Evolutionary conservation across 768 basidiomycete genomes (phyloP).

Genomic region (Kwoniella botswanensis): DNA sequence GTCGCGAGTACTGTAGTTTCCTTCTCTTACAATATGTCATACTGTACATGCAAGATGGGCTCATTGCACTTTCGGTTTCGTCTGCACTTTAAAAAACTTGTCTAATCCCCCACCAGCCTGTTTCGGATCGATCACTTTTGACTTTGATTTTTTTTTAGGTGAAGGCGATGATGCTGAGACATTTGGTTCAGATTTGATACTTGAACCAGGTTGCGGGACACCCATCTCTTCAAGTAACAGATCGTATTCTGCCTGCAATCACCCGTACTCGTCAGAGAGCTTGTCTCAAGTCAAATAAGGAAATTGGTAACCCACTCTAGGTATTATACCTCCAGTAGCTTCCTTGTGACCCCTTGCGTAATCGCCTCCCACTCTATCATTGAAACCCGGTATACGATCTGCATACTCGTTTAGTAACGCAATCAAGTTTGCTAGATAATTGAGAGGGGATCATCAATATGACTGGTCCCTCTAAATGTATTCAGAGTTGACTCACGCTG

Average conservation of each 20-base stretch:
- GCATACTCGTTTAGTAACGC: constrained; percentile 60
- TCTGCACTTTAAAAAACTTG: constrained; percentile 34
- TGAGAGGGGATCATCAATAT: not conserved
- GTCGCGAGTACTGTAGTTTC: constrained; percentile 24
- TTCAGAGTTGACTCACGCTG: constrained; percentile 42
- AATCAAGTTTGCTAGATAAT: constrained; percentile 58
- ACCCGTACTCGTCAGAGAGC: not conserved
- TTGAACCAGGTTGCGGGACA: constrained; percentile 29
- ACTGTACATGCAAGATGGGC: not conserved
- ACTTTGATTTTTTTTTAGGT: constrained; percentile 27
- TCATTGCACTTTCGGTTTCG: constrained; percentile 13
- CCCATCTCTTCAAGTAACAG: constrained; percentile 43
- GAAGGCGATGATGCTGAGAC: not conserved
- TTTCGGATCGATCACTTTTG: constrained; percentile 36
- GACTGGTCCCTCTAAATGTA: too few species aligned
- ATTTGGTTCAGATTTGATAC: constrained; percentile 10
- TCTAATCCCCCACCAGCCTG: constrained; percentile 32
- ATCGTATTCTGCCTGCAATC: constrained; percentile 39
- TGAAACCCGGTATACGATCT: constrained; percentile 53
- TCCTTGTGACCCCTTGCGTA: constrained; percentile 64
- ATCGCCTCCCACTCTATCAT: constrained; percentile 61
- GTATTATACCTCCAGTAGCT: constrained; percentile 64
- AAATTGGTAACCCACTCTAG: constrained; percentile 52
- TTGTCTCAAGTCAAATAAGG: not conserved
- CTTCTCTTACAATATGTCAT: not conserved